phyloP scores from a whole-genome alignment of 129 eudicot species.

The Apium graveolens region DNA sequence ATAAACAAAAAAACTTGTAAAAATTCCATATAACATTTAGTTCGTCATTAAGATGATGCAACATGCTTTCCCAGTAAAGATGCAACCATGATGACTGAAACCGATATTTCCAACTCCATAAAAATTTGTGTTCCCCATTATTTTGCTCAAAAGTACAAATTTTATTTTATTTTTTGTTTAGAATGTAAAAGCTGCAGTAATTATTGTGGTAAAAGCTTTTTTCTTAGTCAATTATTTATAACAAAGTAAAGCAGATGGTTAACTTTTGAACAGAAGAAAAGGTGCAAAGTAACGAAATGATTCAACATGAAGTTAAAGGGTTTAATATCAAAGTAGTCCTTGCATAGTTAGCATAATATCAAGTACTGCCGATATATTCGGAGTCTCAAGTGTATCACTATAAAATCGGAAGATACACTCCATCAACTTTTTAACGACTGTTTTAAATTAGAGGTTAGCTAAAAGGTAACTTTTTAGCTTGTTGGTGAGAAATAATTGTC shows the following conservation, averaged over 20 bases:
- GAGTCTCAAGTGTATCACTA: too few relatives aligned
- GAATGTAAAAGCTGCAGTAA: not conserved
- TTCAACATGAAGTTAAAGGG: not conserved
- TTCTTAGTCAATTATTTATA: not conserved
- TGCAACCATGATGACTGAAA: not conserved
- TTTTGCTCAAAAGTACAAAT: not conserved
- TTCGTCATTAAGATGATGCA: not conserved
- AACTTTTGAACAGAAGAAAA: not conserved
- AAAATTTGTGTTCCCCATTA: not conserved
- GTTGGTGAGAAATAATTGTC: too few relatives aligned
- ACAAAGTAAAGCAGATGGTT: not conserved
- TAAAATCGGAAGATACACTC: too few relatives aligned
- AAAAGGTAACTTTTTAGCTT: too few relatives aligned
- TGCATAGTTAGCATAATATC: too few relatives aligned
- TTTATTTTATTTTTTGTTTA: not conserved
- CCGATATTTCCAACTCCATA: not conserved
- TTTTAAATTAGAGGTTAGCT: too few relatives aligned
- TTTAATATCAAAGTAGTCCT: too few relatives aligned
- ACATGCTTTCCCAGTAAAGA: not conserved
- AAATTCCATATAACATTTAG: not conserved
- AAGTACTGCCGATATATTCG: too few relatives aligned
- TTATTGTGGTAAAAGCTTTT: not conserved
- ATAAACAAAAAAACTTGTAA: not conserved
- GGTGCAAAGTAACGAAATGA: not conserved
- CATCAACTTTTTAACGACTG: too few relatives aligned